Base-by-base conservation (phyloP, 2,329 filamentous ascomycete genomes). In the Arthrinium phaeospermum region DNA sequence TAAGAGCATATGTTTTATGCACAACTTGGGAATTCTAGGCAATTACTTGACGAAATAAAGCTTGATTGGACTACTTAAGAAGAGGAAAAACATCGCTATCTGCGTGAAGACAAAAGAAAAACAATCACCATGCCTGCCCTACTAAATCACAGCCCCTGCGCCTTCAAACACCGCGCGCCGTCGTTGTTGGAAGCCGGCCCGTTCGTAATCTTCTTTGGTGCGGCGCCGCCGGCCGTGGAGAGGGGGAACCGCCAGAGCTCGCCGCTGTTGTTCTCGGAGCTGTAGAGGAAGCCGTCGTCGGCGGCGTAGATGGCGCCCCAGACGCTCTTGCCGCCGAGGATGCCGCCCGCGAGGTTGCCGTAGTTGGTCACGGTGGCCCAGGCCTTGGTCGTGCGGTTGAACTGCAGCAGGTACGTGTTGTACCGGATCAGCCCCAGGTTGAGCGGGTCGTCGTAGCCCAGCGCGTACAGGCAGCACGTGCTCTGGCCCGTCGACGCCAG, bases 241-340 rank as follows among this genome's bases (percentile, higher is more conserved):
- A 77, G 47, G 7, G 75, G 57, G 34, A 78, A 77, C n/a, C 69
- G 67, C 75, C 75, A 78, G 64, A 77, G 74, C 70, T 77, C 73
- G 14, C 76, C 76, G 22, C 69, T 75, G 46, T 19, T 53, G 71
- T 76, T 76, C 71, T 77, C 76, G n/a, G 71, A 68, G 30, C 72
- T 74, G 53, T 75, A 78, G 41, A 78, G 68, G 67, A 27, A 72
- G 0, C 75, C 75, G 51, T 74, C 70, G 27, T 73, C 68, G 10
- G 41, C 69, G 16, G 75, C 74, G 71, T 77, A 78, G 5, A 72
- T 71, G 24, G 76, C 76, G 3, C 74, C 75, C 70, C 72, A 73
- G 8, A 22, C 3, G 53, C 71, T 44, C 41, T 47, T 46, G 8
- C 53, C 53, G 1, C 30, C 27, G 7, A 22, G 1, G 53, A 61